These are phyloP conservation scores for Fagus crenata DNA, from an alignment of 306 rosid species.

Conservation along the genomic window DNA sequence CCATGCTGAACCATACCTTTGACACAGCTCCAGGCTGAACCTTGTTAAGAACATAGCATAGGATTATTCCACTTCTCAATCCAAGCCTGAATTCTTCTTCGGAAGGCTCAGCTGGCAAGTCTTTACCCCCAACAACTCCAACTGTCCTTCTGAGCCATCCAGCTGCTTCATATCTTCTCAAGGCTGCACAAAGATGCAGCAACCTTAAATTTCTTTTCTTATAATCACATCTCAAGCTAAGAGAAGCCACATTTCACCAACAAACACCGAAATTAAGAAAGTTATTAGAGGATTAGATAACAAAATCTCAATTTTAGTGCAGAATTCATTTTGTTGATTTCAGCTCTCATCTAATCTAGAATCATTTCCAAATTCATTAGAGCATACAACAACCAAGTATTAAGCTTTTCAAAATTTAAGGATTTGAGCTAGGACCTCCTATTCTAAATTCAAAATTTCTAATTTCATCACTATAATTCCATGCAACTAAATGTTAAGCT, in stretches of 20 bases:
- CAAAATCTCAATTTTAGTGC: neutral
- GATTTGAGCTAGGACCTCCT: slow-evolving; percentile 1
- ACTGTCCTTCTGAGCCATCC: slow-evolving; percentile 73
- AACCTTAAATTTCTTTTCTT: slow-evolving; percentile 4
- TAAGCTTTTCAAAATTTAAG: neutral
- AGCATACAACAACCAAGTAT: neutral
- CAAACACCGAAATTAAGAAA: neutral
- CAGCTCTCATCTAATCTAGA: neutral
- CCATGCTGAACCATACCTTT: slow-evolving; percentile 46
- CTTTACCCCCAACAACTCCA: slow-evolving; percentile 85
- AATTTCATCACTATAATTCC: neutral
- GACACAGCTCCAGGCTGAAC: slow-evolving; percentile 72
- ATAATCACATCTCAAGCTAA: slow-evolving; percentile 1
- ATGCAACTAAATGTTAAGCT: neutral
- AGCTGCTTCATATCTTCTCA: slow-evolving; percentile 88
- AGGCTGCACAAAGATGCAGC: slow-evolving; percentile 45
- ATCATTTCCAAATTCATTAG: neutral
- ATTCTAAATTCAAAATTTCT: neutral
- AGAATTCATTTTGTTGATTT: neutral
- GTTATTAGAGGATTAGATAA: slow-evolving; percentile 4
- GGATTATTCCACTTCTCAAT: slow-evolving; percentile 85
- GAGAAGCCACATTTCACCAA: slow-evolving; percentile 2
- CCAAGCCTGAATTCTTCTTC: slow-evolving; percentile 84
- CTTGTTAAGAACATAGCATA: slow-evolving; percentile 82
- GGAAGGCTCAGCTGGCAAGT: slow-evolving; percentile 88